Conservation (phyloP, 345 rosid genomes). For the Eucalyptus brandiana region DNA sequence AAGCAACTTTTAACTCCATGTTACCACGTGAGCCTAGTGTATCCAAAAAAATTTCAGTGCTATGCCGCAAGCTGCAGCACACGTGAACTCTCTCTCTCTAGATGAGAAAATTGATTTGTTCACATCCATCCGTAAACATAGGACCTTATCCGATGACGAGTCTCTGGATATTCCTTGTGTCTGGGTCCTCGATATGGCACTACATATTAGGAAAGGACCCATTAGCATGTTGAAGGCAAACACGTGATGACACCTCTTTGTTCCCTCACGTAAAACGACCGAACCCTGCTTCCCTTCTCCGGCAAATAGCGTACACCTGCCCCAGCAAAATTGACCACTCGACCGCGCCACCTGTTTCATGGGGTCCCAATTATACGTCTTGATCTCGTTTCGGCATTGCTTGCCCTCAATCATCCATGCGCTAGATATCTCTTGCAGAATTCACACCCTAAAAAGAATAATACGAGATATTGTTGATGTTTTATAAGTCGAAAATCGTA, state of each 20-base stretch:
- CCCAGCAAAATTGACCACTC: constrained; percentile 32
- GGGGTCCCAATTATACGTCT: neutral
- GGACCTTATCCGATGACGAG: neutral
- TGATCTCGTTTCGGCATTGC: neutral
- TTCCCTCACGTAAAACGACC: constrained; percentile 1
- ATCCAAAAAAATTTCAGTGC: neutral
- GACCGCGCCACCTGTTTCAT: constrained; percentile 1
- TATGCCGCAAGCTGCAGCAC: neutral
- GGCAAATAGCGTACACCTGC: constrained; percentile 15
- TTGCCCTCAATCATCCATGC: neutral
- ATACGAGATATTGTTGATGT: neutral
- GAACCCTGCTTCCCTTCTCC: neutral
- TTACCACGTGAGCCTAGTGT: neutral
- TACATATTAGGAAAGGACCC: neutral
- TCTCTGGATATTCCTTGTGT: neutral
- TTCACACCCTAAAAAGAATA: neutral
- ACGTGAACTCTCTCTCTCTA: neutral
- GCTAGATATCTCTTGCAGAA: neutral
- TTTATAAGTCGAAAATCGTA: neutral
- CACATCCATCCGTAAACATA: neutral
- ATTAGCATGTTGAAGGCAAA: neutral
- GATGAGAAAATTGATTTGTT: neutral
- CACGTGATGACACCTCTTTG: neutral
- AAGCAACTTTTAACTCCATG: neutral
- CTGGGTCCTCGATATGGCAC: neutral